These are phyloP conservation scores for Sabuloglossum arenarium DNA, from an alignment of 495 filamentous ascomycete species.

Conservation along the genomic window DNA sequence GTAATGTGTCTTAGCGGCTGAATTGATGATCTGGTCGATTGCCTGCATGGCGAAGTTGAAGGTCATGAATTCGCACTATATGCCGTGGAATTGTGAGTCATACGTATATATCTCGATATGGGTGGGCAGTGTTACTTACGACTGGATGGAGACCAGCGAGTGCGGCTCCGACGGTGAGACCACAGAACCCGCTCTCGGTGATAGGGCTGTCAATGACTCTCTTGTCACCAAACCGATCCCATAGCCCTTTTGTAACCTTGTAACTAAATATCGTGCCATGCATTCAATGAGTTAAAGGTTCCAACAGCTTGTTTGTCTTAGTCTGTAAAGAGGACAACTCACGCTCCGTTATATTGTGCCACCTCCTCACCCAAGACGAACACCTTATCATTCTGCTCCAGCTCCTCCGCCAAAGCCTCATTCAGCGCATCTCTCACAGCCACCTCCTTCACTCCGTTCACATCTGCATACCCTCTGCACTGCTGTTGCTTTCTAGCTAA, in stretches of 20 bases:
- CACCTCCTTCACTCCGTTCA: constrained; percentile 61
- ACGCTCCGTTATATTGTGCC: constrained; percentile 97
- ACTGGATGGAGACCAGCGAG: constrained; percentile 86
- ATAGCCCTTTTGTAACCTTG: constrained; percentile 93
- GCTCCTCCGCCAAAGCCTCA: constrained; percentile 91
- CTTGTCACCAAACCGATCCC: constrained; percentile 95
- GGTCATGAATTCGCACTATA: constrained; percentile 97
- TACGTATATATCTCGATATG: background rate
- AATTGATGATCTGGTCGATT: constrained; percentile 99
- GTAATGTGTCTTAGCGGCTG: constrained; percentile 96
- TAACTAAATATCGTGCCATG: constrained; percentile 29
- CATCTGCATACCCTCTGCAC: background rate
- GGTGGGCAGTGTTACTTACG: constrained; percentile 30
- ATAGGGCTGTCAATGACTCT: constrained; percentile 96
- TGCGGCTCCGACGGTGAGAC: constrained; percentile 84
- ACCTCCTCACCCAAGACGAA: constrained; percentile 96
- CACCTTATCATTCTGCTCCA: constrained; percentile 83
- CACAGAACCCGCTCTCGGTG: constrained; percentile 86
- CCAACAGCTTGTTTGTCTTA: constrained; percentile 33
- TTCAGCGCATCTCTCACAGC: constrained; percentile 94
- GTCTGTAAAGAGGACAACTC: constrained; percentile 14
- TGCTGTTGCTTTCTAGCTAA: background rate
- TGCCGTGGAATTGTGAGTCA: background rate
- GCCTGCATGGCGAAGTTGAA: constrained; percentile 99
- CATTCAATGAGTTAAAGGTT: background rate